These are phyloP conservation scores for Mrakia frigida DNA, from an alignment of 768 basidiomycete species.

Conservation along the genomic window DNA sequence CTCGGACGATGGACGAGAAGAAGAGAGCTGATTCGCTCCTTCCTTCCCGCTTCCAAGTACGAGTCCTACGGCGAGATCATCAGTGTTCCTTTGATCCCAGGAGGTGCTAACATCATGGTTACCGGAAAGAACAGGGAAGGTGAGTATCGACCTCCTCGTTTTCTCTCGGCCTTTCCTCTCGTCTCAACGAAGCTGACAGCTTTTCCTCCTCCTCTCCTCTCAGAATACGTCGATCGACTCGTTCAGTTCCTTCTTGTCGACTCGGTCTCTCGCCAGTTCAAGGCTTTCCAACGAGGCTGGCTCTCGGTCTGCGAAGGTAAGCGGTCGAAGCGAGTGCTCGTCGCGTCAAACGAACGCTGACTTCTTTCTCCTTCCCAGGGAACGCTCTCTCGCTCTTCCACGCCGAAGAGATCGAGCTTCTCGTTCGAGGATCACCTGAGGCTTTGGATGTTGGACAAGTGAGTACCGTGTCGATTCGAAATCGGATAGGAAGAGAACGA, in stretches of 20 bases:
- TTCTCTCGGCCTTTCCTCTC: background rate
- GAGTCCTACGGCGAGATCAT: conserved; percentile 98
- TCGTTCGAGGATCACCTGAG: conserved; percentile 36
- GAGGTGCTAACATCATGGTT: conserved; percentile 75
- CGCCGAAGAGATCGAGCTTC: conserved; percentile 38
- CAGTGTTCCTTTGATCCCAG: conserved; percentile 86
- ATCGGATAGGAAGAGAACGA: too few species aligned
- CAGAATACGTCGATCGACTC: conserved; percentile 13
- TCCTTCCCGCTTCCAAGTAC: conserved; percentile 42
- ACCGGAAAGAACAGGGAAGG: conserved; percentile 98
- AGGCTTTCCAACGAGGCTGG: conserved; percentile 35
- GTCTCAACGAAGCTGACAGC: background rate
- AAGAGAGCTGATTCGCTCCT: background rate
- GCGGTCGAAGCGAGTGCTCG: conserved; percentile 36
- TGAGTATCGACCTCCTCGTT: conserved; percentile 61
- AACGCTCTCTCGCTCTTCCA: conserved; percentile 37
- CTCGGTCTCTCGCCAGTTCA: conserved; percentile 35
- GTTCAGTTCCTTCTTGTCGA: conserved; percentile 34
- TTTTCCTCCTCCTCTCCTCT: background rate
- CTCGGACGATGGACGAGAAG: too few species aligned
- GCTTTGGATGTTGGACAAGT: conserved; percentile 34
- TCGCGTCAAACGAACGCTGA: background rate
- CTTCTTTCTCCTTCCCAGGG: conserved; percentile 27
- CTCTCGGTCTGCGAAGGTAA: conserved; percentile 35
- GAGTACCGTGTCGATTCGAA: too few species aligned